Evolutionary conservation across 2,329 filamentous ascomycete genomes (phyloP).

Genomic region (Hortaea sp.): DNA sequence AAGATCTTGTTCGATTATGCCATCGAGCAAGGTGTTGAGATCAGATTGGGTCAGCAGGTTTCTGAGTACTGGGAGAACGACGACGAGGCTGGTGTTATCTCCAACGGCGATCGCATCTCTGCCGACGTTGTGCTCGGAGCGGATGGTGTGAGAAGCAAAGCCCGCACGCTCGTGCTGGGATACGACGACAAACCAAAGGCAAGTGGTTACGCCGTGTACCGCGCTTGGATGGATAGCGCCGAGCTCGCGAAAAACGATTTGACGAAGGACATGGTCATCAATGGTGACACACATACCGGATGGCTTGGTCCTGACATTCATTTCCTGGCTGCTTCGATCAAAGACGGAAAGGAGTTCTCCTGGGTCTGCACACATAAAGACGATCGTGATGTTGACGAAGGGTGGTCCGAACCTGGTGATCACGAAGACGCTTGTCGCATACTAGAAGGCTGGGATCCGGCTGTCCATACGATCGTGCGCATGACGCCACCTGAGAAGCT

Average conservation of each 20-base stretch:
- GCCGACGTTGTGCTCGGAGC: conserved; percentile 44
- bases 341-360: conserved; percentile 42
- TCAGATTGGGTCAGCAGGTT: conserved; percentile 22
- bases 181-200: conserved; percentile 33
- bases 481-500: conserved; percentile 25
- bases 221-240: conserved; percentile 43
- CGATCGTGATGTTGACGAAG: conserved; percentile 37
- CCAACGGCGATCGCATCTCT: conserved; percentile 26
- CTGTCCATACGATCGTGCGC: conserved; percentile 37
- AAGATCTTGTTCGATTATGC: conserved; percentile 25
- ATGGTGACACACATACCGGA: conserved; percentile 42
- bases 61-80: conserved; percentile 22
- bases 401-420: conserved; percentile 38
- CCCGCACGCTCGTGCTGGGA: conserved; percentile 42
- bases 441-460: conserved; percentile 33
- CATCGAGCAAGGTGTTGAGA: conserved; percentile 21
- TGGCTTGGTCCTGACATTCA: conserved; percentile 46
- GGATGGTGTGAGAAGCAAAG: conserved; percentile 44
- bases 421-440: conserved; percentile 34
- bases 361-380: conserved; percentile 47
- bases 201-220: conserved; percentile 44
- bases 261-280: conserved; percentile 44
- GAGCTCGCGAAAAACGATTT: conserved; percentile 40
- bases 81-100: conserved; percentile 16
- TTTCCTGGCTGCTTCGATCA: conserved; percentile 44